A percentile compares a stretch with the other conserved stretches of the same genome.
Evolutionary conservation across 2,329 filamentous ascomycete species (phyloP).

Genomic region (Exophiala calicioides): DNA sequence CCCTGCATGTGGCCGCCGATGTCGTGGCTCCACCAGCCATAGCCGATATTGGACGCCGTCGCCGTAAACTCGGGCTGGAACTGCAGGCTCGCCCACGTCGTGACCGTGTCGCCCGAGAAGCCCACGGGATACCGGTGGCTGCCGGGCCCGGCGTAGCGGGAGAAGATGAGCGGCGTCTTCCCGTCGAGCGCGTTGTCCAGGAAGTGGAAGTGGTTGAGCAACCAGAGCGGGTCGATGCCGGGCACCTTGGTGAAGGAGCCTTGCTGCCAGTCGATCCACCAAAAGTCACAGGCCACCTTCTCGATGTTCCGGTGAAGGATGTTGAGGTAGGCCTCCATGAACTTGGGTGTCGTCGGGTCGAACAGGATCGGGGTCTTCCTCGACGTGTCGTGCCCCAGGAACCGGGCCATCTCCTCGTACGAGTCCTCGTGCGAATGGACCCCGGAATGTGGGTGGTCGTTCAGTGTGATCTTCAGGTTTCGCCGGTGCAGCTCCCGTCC

Average conservation of each 20-base stretch:
- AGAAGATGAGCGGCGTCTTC: constrained; percentile 57
- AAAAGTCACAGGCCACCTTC: constrained; percentile 60
- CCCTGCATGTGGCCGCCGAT: constrained; percentile 65
- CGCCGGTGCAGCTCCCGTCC: constrained; percentile 53
- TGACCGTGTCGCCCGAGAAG: constrained; percentile 63
- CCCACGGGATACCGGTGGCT: constrained; percentile 66
- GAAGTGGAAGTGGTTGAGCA: constrained; percentile 66
- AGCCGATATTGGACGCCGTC: constrained; percentile 66
- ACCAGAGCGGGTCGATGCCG: constrained; percentile 64
- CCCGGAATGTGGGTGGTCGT: constrained; percentile 64
- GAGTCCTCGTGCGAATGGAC: constrained; percentile 58
- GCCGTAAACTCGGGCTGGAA: constrained; percentile 70
- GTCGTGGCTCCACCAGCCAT: constrained; percentile 69
- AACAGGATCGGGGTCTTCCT: constrained; percentile 56
- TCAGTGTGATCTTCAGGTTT: constrained; percentile 58
- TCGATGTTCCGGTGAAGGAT: constrained; percentile 60
- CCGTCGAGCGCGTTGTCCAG: constrained; percentile 52
- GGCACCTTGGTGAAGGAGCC: constrained; percentile 56
- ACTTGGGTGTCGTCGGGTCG: constrained; percentile 55
- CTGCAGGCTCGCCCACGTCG: constrained; percentile 60
- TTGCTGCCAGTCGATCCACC: constrained; percentile 71
- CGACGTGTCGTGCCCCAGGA: constrained; percentile 53
- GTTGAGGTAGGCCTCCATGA: constrained; percentile 60
- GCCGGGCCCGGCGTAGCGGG: constrained; percentile 63
- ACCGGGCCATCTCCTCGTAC: constrained; percentile 57